phyloP scores from a whole-genome alignment of 495 filamentous ascomycete genomes.

The Thermochaetoides thermophila region DNA sequence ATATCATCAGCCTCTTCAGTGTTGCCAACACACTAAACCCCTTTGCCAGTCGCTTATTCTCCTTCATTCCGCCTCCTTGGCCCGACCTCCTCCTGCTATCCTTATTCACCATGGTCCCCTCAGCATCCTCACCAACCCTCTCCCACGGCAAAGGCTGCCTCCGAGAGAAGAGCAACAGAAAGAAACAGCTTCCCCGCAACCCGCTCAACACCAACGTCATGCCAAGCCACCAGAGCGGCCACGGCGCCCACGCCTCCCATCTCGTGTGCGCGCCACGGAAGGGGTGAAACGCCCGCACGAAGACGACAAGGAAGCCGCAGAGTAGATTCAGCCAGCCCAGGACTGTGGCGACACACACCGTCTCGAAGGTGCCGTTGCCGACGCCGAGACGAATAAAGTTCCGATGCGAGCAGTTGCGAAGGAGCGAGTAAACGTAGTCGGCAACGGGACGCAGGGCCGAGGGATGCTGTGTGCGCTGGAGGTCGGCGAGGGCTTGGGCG shows the following conservation, averaged over 20 bases:
- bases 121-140: slow-evolving; percentile 19
- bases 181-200: slow-evolving; percentile 27
- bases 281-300: slow-evolving; percentile 20
- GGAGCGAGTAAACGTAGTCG: slow-evolving; percentile 29
- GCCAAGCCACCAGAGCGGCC: slow-evolving; percentile 28
- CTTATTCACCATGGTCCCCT: slow-evolving; percentile 1
- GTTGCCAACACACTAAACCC: slow-evolving; percentile 8
- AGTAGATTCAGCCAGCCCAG: slow-evolving; percentile 20
- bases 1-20: slow-evolving; percentile 27
- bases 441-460: slow-evolving; percentile 20
- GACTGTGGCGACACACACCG: slow-evolving; percentile 25
- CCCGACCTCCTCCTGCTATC: not conserved
- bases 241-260: slow-evolving; percentile 23
- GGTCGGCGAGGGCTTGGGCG: slow-evolving; percentile 14
- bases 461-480: slow-evolving; percentile 12
- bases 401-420: slow-evolving; percentile 35
- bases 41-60: slow-evolving; percentile 5
- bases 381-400: slow-evolving; percentile 35
- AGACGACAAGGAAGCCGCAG: slow-evolving; percentile 20
- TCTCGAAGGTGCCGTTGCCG: slow-evolving; percentile 30
- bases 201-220: slow-evolving; percentile 22
- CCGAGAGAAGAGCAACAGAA: slow-evolving; percentile 26
- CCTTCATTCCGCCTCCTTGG: slow-evolving; percentile 2
- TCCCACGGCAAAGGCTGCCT: slow-evolving; percentile 29
- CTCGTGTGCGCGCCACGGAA: slow-evolving; percentile 17